Base-by-base conservation (phyloP, 2,329 filamentous ascomycete genomes). In the Byssochlamys sp. region DNA sequence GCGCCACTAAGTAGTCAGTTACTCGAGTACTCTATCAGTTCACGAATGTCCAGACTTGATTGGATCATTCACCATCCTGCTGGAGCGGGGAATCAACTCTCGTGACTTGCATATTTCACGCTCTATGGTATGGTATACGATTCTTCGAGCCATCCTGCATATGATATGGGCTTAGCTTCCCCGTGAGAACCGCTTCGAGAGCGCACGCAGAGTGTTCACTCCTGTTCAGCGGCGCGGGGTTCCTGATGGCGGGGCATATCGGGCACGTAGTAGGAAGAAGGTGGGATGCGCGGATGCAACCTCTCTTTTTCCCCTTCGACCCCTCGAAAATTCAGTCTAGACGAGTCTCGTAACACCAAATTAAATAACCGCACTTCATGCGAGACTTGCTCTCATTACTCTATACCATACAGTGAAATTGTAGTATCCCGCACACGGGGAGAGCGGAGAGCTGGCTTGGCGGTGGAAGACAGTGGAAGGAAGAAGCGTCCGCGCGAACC, bases 391-490 rank as follows among this genome's bases (percentile, higher is more conserved):
- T 31, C 9, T 31, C 10, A 31, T 31, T 2, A 29, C 7, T 14
- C 35, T 4, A n/a, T 19, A 45, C 3, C n/a, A 7, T 14, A 9
- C 14, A 19, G 9, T 24, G n/a, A 24, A 19, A 9, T 9, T 10
- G 39, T 19, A 1, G 14, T 45, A 45, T 45, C 39, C n/a, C n/a
- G 4, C 35, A 14, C 4, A 52, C 10, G 28, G 50, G 5, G 50
- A n/a, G 25, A 29, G 28, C 50, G 25, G 28, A 27, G 50, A 19
- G 25, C 24, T 19, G n/a, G 24, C 14, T 50, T 29, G 35, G 45
- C 25, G 45, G 54, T 55, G 54, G 58, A 56, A 61, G 49, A 48
- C 31, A 27, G 55, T 59, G 55, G 59, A 60, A 60, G 35, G 39
- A 27, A 48, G 50, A 51, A 57, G 57, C 45, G 53, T 11, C 48